Base-by-base conservation (phyloP, 169 alveolate genomes). In the Babesia ovis region DNA sequence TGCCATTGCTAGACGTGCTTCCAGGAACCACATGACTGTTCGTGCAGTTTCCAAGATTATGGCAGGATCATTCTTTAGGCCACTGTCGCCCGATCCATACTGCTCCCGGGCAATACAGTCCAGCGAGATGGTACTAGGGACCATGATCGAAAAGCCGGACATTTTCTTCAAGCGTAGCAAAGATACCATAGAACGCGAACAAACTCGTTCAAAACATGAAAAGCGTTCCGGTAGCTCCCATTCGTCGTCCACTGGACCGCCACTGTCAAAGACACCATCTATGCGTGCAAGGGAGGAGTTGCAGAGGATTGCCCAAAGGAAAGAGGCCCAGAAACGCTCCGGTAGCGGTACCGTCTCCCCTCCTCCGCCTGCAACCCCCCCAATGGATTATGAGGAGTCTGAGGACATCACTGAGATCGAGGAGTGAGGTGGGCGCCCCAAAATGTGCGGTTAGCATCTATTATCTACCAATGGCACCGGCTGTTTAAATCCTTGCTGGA, bases 11-110 rank as follows among this genome's bases (percentile, higher is more conserved):
- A 41, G 85, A 23, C 57, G 72, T 27, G 50, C 72, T 18, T 31
- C 53, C 8, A 60, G 42, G 31, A 81, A 81, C 53, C 58, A 67
- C 4, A 62, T 72, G 81, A 62, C 60, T n/a, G 58, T 81, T 1
- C 68, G 75, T 20, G 46, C 54, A 14, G 51, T 81, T 6, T 60
- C 85, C 31, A 72, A 72, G 27, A 55, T 73, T 32, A 45, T 72
- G 68, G 89, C 85, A 6, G 74, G 83, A 4, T 51, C 72, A 27
- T 81, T 81, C 67, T 81, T 81, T 60, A 18, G 89, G 35, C 89
- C 89, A 8, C 59, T 55, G 3, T 31, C 84, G 5, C 80, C 77
- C 0, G 89, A 81, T 31, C 80, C 80, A 16, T 60, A 66, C 41
- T 53, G 77, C 27, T 62, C n/a, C 54, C 61, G 54, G 50, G 50